Percentiles rank a stretch among this genome's conserved stretches.
These are phyloP conservation scores for Fusarium coffeatum DNA, from an alignment of 2,329 filamentous ascomycete genomes.

Conservation along the genomic window DNA sequence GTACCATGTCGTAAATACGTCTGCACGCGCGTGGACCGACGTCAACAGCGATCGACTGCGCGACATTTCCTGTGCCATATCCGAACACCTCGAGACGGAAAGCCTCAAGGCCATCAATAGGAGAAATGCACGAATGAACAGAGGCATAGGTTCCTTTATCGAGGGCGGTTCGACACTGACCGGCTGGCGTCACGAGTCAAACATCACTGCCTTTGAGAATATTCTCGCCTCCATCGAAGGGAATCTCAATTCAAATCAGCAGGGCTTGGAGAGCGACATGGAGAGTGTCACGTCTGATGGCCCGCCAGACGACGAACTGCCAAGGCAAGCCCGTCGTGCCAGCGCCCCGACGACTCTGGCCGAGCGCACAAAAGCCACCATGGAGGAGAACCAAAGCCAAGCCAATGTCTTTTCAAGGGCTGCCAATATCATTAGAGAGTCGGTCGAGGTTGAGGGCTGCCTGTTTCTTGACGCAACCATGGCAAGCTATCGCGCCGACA, in stretches of 20 bases:
- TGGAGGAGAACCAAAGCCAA: not conserved
- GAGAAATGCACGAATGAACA: not conserved
- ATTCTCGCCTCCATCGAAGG: not conserved
- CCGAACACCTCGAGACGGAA: constrained; percentile 1
- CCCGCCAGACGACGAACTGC: not conserved
- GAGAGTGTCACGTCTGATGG: not conserved
- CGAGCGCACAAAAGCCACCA: not conserved
- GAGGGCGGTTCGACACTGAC: not conserved
- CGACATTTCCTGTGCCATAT: not conserved
- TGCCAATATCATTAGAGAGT: not conserved
- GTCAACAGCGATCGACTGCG: not conserved
- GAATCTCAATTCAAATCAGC: not conserved
- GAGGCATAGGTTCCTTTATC: not conserved
- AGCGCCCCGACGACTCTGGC: not conserved
- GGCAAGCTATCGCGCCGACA: not conserved
- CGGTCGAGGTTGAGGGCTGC: not conserved
- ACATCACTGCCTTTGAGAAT: not conserved
- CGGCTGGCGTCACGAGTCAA: not conserved
- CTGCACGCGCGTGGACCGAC: accelerated
- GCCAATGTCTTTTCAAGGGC: not conserved
- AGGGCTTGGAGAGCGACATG: not conserved
- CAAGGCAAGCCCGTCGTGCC: not conserved
- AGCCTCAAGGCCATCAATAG: not conserved
- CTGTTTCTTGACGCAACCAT: not conserved
- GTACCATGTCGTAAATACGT: not conserved